A percentile compares a stretch with the other conserved stretches of the same genome.
These are phyloP conservation scores for Ascochyta lentis DNA, from an alignment of 2,329 filamentous ascomycete genomes.

Conservation along the genomic window DNA sequence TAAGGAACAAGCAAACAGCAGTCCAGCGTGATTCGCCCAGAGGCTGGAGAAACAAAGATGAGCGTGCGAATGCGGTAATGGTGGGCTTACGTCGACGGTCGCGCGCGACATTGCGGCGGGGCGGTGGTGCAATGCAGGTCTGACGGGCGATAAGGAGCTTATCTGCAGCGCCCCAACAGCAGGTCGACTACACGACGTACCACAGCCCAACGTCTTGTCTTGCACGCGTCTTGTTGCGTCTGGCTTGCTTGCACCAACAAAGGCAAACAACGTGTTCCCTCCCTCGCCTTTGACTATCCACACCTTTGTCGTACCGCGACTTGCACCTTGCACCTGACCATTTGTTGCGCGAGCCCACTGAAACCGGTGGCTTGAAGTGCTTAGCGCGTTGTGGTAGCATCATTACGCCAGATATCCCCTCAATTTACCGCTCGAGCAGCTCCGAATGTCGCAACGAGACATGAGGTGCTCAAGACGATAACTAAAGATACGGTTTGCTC, in stretches of 20 bases:
- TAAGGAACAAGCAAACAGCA: not conserved
- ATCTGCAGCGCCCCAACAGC: slow-evolving; percentile 12
- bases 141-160: slow-evolving; percentile 8
- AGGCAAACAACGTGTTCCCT: slow-evolving; percentile 2
- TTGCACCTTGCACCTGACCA: slow-evolving; percentile 29
- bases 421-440: slow-evolving; percentile 26
- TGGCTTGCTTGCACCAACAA: not conserved
- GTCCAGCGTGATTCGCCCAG: not conserved
- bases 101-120: slow-evolving; percentile 20
- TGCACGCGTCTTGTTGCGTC: not conserved
- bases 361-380: slow-evolving; percentile 24
- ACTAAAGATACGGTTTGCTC: slow-evolving; percentile 12
- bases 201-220: slow-evolving; percentile 1
- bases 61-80: slow-evolving; percentile 6
- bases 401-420: slow-evolving; percentile 24
- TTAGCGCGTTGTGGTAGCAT: slow-evolving; percentile 34
- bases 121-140: slow-evolving; percentile 9
- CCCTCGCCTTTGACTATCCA: not conserved
- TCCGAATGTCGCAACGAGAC: slow-evolving; percentile 26
- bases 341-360: slow-evolving; percentile 15
- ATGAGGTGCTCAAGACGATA: slow-evolving; percentile 26
- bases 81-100: slow-evolving; percentile 25
- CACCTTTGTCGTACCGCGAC: slow-evolving; percentile 19
- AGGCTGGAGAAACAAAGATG: not conserved
- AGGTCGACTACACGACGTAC: not conserved